These are phyloP conservation scores for Gracilariopsis chorda DNA, from an alignment of 23 red algal genomes.

Conservation along the genomic window DNA sequence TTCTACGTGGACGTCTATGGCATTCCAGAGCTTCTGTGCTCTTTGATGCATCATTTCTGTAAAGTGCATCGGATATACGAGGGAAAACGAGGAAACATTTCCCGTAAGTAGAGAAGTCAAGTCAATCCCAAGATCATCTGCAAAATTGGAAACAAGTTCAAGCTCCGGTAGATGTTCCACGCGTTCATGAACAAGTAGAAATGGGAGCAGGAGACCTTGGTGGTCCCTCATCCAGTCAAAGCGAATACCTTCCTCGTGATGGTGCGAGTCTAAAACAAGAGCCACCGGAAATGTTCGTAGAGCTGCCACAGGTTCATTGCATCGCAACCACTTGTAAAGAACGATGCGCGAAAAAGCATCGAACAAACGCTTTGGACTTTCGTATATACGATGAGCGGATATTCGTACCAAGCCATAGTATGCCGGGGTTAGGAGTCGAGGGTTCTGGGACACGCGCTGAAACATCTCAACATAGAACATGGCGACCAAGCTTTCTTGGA, in stretches of 20 bases:
- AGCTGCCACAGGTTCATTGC: not conserved
- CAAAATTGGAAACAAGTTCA: not conserved
- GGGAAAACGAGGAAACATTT: slow-evolving; percentile 40
- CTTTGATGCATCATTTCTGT: not conserved
- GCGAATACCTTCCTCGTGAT: slow-evolving; percentile 25
- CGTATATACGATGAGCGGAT: not conserved
- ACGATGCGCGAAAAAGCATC: slow-evolving; percentile 26
- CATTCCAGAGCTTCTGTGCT: slow-evolving; percentile 19
- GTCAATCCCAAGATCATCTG: slow-evolving; percentile 22
- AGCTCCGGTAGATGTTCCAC: not conserved
- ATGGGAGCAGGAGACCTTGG: slow-evolving; percentile 20
- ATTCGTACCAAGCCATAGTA: slow-evolving; percentile 29
- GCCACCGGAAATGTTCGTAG: not conserved
- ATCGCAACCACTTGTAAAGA: slow-evolving; percentile 5
- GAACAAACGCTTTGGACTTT: slow-evolving; percentile 25
- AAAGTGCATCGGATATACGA: slow-evolving; percentile 63
- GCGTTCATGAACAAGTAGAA: slow-evolving; percentile 30
- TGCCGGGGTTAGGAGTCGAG: not conserved
- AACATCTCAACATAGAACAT: slow-evolving; percentile 28
- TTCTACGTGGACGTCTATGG: slow-evolving; percentile 19
- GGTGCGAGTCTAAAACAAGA: slow-evolving; percentile 11
- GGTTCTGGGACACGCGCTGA: not conserved
- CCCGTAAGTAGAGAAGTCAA: not conserved
- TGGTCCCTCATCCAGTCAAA: slow-evolving; percentile 50
- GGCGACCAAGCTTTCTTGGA: slow-evolving; percentile 2